phyloP scores from a whole-genome alignment of 2,329 filamentous ascomycete species.

The Curvularia sp. region DNA sequence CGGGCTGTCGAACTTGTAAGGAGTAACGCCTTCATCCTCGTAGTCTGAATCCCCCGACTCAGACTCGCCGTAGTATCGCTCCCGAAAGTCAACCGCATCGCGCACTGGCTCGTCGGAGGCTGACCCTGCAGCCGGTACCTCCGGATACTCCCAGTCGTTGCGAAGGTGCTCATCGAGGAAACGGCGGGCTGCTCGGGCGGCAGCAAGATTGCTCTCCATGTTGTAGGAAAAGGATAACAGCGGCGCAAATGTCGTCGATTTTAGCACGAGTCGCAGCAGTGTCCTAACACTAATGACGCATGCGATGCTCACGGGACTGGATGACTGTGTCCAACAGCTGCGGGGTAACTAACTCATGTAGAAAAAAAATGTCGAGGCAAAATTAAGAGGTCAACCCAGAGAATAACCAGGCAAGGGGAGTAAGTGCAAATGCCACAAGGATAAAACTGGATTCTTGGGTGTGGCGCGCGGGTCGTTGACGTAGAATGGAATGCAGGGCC shows the following conservation, averaged over 20 bases:
- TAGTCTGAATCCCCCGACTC: conserved; percentile 31
- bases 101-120: conserved; percentile 47
- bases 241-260: background rate
- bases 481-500: conserved; percentile 2
- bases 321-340: conserved; percentile 1
- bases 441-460: background rate
- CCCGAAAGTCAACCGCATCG: conserved; percentile 49
- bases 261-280: background rate
- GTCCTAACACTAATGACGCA: conserved; percentile 10
- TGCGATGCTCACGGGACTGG: background rate
- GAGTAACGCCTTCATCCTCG: conserved; percentile 39
- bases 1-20: conserved; percentile 55
- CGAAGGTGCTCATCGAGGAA: conserved; percentile 54
- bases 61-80: conserved; percentile 54
- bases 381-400: background rate
- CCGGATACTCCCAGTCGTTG: conserved; percentile 57
- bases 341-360: background rate
- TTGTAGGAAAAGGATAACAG: background rate
- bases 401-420: background rate
- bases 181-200: conserved; percentile 52
- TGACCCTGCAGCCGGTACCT: conserved; percentile 40
- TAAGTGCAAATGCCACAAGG: background rate
- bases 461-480: background rate
- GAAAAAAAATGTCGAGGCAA: background rate
- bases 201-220: conserved; percentile 53